Percentiles rank a stretch among this genome's conserved stretches.
Evolutionary conservation across 1,139 yeast genomes (phyloP).

Genomic region (Saccharomycopsis hybrid): DNA sequence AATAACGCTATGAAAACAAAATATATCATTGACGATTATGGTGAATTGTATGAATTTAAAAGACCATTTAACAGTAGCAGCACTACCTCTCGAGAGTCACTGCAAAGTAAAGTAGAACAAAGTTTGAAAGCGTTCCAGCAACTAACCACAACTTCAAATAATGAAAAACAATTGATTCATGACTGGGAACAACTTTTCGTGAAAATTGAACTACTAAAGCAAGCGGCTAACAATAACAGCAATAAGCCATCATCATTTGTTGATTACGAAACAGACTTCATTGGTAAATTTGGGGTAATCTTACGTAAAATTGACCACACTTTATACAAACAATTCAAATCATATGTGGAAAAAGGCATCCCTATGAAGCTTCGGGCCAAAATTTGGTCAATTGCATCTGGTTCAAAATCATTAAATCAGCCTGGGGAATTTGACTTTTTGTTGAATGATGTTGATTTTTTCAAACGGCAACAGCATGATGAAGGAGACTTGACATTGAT

Average conservation of each 20-base stretch:
- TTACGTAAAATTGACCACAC: slow-evolving; percentile 6
- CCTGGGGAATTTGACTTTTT: slow-evolving; percentile 45
- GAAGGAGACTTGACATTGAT: too few species aligned
- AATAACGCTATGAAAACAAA: too few species aligned
- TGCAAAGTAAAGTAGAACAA: neutral
- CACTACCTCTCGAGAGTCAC: too few species aligned
- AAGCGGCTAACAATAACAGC: neutral
- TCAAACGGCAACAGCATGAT: too few species aligned
- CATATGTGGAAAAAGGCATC: slow-evolving; percentile 30
- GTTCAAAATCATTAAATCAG: slow-evolving; percentile 40
- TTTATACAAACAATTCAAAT: neutral
- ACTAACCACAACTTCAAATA: too few species aligned
- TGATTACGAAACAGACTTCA: neutral
- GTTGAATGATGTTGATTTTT: slow-evolving; percentile 22
- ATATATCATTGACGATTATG: slow-evolving; percentile 8
- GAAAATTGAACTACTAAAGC: neutral
- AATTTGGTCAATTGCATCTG: slow-evolving; percentile 51
- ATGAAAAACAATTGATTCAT: neutral
- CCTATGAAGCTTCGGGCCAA: slow-evolving; percentile 43
- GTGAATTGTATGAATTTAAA: slow-evolving; percentile 1
- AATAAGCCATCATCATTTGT: too few species aligned
- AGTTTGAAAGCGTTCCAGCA: too few species aligned
- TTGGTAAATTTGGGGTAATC: slow-evolving; percentile 6
- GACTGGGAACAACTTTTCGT: slow-evolving; percentile 2
- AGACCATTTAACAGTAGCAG: too few species aligned